Evolutionary conservation across 805 yeast species (phyloP).

Genomic region (Saccharomycopsis sp.): DNA sequence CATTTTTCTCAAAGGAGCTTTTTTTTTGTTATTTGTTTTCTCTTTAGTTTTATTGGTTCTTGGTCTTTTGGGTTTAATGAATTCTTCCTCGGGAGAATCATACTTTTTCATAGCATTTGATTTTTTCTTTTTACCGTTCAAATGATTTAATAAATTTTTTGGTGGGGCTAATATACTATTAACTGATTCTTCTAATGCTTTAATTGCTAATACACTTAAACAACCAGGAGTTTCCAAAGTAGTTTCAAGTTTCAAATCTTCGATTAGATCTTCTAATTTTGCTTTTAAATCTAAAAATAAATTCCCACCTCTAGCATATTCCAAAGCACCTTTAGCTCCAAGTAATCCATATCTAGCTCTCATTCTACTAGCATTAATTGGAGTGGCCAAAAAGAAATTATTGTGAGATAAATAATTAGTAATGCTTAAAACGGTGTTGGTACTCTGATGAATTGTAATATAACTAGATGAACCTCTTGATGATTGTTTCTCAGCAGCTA

Average conservation of each 20-base stretch:
- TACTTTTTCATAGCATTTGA: too few relatives aligned
- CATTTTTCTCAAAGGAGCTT: too few relatives aligned
- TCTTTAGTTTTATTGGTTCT: neutral
- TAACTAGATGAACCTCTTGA: constrained; percentile 42
- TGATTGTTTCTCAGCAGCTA: constrained; percentile 33
- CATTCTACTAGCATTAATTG: constrained; percentile 51
- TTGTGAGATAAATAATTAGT: constrained; percentile 32
- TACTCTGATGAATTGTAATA: constrained; percentile 58
- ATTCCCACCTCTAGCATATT: constrained; percentile 76
- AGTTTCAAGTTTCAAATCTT: constrained; percentile 41
- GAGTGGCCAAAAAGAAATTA: constrained; percentile 44
- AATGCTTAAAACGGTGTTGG: constrained; percentile 47
- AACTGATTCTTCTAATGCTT: constrained; percentile 47
- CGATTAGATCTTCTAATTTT: constrained; percentile 40
- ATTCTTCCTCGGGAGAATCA: neutral
- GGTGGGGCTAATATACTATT: constrained; percentile 51
- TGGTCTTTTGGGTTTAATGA: neutral
- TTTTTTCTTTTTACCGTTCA: neutral
- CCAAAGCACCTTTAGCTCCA: constrained; percentile 69
- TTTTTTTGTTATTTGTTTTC: neutral
- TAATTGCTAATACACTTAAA: constrained; percentile 45
- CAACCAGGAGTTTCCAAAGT: constrained; percentile 49
- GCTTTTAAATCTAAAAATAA: constrained; percentile 59
- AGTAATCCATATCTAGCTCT: constrained; percentile 52
- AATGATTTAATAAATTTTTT: too few relatives aligned